Percentiles rank a stretch among this genome's conserved stretches.
Conservation (phyloP, 2,329 filamentous ascomycete genomes). For the Neofusicoccum umdonicola region DNA sequence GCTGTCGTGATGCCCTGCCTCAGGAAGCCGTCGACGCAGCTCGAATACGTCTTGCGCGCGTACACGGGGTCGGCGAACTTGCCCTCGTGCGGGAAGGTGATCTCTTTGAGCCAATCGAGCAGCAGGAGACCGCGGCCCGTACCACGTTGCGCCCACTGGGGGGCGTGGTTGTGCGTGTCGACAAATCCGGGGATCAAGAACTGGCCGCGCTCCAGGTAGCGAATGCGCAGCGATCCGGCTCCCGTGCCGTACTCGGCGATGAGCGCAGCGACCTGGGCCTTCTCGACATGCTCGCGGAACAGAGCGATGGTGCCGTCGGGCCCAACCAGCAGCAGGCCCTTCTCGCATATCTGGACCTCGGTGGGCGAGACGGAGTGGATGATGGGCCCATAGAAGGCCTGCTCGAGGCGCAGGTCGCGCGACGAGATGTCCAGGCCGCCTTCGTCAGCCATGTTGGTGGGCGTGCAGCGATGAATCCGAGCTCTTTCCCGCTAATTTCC, state of each 20-base stretch:
- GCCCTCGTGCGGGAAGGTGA: constrained; percentile 65
- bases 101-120: constrained; percentile 59
- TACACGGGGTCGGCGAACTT: constrained; percentile 57
- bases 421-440: constrained; percentile 7
- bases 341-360: constrained; percentile 13
- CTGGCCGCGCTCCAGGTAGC: constrained; percentile 40
- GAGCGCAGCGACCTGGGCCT: constrained; percentile 12
- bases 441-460: constrained; percentile 7
- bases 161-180: constrained; percentile 69
- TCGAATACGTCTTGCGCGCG: constrained; percentile 29
- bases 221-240: constrained; percentile 21
- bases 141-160: constrained; percentile 52
- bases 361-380: constrained; percentile 15
- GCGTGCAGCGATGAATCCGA: not conserved
- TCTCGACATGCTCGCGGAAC: constrained; percentile 16
- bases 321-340: constrained; percentile 11
- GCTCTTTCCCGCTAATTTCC: not conserved
- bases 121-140: constrained; percentile 37
- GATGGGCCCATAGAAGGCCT: constrained; percentile 17
- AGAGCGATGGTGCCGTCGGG: constrained; percentile 14
- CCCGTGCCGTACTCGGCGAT: constrained; percentile 15
- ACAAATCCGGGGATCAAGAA: constrained; percentile 62
- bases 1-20: constrained; percentile 62
- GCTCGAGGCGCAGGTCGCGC: constrained; percentile 15
- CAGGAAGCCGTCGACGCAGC: constrained; percentile 58